These are phyloP conservation scores for Claviceps pazoutovae DNA, from an alignment of 2,329 filamentous ascomycete genomes.

Conservation along the genomic window DNA sequence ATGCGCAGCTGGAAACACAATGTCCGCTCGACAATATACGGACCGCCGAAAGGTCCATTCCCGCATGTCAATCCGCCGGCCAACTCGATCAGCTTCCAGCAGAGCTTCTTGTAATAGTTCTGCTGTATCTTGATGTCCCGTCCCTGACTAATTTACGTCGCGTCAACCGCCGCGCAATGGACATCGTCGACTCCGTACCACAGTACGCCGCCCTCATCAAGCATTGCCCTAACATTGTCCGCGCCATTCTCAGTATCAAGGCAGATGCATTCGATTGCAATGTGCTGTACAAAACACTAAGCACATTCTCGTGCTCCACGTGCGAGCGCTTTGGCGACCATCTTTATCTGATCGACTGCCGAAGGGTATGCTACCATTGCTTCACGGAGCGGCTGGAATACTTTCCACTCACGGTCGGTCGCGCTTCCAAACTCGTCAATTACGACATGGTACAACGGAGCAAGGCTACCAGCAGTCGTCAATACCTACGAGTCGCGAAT, in stretches of 20 bases:
- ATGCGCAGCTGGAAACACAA: background rate
- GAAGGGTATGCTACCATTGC: background rate
- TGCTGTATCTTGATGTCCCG: background rate
- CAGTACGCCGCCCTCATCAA: background rate
- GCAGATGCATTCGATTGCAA: background rate
- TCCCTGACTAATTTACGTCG: background rate
- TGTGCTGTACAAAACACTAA: background rate
- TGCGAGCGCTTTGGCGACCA: background rate
- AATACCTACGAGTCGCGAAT: too few species aligned
- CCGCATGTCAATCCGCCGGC: background rate
- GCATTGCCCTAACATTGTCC: background rate
- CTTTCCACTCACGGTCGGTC: too few species aligned
- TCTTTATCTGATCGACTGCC: background rate
- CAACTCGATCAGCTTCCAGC: background rate
- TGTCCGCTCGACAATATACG: background rate
- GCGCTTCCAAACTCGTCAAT: too few species aligned
- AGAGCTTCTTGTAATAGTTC: background rate
- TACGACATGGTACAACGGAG: too few species aligned
- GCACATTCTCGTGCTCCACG: background rate
- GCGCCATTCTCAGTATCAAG: background rate
- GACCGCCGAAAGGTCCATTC: too few species aligned
- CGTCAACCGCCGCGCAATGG: background rate
- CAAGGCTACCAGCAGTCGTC: too few species aligned
- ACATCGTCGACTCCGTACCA: background rate
- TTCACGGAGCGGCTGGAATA: background rate